Evolutionary conservation across 768 basidiomycete genomes (phyloP).

Genomic region (Harrya chromipes): DNA sequence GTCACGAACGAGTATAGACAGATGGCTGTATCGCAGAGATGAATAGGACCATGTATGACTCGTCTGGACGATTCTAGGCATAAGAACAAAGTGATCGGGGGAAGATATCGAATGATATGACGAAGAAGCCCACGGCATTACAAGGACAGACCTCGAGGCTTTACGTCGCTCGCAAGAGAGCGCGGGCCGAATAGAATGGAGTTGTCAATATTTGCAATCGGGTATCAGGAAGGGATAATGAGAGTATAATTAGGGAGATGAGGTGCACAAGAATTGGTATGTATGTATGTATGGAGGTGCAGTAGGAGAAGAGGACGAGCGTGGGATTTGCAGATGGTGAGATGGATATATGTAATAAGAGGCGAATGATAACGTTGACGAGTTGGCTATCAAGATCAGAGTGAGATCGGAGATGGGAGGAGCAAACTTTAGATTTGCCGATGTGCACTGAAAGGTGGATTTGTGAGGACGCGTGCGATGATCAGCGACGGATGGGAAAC

Average conservation of each 20-base stretch:
- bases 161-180: conserved; percentile 25
- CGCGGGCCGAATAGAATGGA: background rate
- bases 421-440: conserved; percentile 34
- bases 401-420: conserved; percentile 31
- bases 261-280: too few species aligned
- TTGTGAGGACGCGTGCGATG: conserved; percentile 25
- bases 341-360: conserved; percentile 25
- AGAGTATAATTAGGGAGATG: too few species aligned
- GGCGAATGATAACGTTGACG: conserved; percentile 31
- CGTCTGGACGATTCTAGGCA: conserved; percentile 1
- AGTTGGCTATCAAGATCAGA: conserved; percentile 25
- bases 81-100: background rate
- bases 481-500: conserved; percentile 20
- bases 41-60: conserved; percentile 7
- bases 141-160: conserved; percentile 9
- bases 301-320: conserved; percentile 8
- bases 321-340: conserved; percentile 30
- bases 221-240: background rate
- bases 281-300: background rate
- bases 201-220: conserved; percentile 5
- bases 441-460: conserved; percentile 1
- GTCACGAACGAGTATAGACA: background rate
- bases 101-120: conserved; percentile 8
- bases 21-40: conserved; percentile 9
- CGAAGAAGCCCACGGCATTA: conserved; percentile 13